phyloP scores from a whole-genome alignment of 495 filamentous ascomycete species.

The Penicillium angulare region DNA sequence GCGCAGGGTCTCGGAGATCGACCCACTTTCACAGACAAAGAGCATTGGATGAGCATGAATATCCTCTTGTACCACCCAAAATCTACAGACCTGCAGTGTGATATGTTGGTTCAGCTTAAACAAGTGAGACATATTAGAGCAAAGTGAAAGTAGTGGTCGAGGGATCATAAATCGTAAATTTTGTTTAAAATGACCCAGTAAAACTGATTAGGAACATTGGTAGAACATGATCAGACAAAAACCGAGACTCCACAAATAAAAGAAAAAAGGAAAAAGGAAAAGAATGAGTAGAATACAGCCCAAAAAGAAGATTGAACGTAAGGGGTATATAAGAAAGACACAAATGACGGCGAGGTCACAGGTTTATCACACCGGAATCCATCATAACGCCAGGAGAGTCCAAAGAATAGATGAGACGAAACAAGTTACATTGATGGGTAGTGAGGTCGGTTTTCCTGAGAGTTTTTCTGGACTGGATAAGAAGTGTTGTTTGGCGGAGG shows the following conservation, averaged over 20 bases:
- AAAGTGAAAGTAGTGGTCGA: no score
- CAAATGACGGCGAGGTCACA: slow-evolving; percentile 1
- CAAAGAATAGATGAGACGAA: neutral
- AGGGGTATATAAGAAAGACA: slow-evolving; percentile 28
- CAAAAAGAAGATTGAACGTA: neutral
- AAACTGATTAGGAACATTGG: no score
- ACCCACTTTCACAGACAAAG: no score
- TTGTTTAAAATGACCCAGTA: no score
- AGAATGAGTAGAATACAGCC: neutral
- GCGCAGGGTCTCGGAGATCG: no score
- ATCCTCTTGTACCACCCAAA: no score
- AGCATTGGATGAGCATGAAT: no score
- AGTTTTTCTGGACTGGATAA: neutral
- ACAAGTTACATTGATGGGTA: neutral
- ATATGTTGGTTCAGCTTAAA: no score
- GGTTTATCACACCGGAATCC: neutral
- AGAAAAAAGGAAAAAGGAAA: neutral
- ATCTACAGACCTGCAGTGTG: no score
- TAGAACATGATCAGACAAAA: no score
- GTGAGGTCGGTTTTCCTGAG: neutral
- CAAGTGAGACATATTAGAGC: no score
- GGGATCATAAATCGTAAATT: no score
- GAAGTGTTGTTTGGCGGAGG: neutral
- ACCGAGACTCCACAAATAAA: neutral
- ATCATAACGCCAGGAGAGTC: neutral